Evolutionary conservation across 148 eudicot genomes (phyloP), one percentile per base, ranked within the genome.

Genomic region (Simmondsia chinensis): DNA sequence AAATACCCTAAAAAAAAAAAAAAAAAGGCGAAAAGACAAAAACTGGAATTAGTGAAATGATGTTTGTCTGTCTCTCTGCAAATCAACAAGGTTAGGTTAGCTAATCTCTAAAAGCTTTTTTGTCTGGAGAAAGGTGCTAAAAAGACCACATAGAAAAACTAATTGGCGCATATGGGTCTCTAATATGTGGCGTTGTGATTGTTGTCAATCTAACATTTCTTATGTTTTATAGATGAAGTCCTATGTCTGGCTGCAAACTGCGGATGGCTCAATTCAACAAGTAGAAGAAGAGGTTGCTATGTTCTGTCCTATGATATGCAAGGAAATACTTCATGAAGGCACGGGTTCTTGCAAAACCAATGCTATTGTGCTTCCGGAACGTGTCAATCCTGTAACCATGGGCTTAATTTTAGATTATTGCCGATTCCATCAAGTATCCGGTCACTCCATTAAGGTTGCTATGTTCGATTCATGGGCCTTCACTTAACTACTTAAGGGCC

Each of bases 201-300:
- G 15, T 33, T 20, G 8, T 40, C 19, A 17, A 6, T 15, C 17
- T 41, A 41, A 51, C 37, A 43, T 51, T 24, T 12, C 28, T 28
- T 34, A 6, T 27, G 10, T 22, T 48, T 44, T 56, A 59, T 7
- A 77, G 82, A 72, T 85, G 82, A 77, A 80, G 63, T 77, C 88
- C 48, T 85, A 71, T 57, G 76, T 85, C 29, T 85, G 95, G 95
- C 69, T 85, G 33, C 85, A 77, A 77, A 85, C 85, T 50, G 65
- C 65, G 28, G 95, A 80, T 72, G 89, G 89, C 33, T 74, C 80
- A 19, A 72, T 77, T 32, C 89, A 80, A 66, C 80, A 85, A 77
- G 89, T 77, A 9, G 95, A 85, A 74, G 85, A 80, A 70, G 85
- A 77, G 57, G 85, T 85, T 72, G 95, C 95, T 33, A 67, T 85